Percentiles rank a stretch among this genome's conserved stretches.
phyloP scores from a whole-genome alignment of 306 rosid species.

The Trifolium repens region DNA sequence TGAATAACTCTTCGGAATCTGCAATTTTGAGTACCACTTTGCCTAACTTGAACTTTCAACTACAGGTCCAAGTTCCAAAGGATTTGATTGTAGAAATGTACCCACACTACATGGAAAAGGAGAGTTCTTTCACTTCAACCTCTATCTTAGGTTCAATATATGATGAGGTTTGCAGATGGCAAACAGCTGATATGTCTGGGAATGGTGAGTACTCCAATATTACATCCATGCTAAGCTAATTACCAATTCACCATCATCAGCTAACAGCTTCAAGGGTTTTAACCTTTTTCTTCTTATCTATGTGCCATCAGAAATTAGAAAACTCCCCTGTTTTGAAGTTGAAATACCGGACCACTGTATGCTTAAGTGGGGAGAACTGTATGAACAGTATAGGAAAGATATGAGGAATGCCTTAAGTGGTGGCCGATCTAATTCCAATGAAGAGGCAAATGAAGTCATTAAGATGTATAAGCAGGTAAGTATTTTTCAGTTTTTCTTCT shows the following conservation, averaged over 20 bases:
- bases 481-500: background rate
- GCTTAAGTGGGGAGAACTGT: slow-evolving; percentile 49
- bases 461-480: slow-evolving; percentile 57
- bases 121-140: slow-evolving; percentile 52
- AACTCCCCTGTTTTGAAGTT: slow-evolving; percentile 61
- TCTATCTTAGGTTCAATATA: slow-evolving; percentile 73
- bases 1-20: background rate
- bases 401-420: slow-evolving; percentile 42
- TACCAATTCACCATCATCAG: background rate
- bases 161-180: slow-evolving; percentile 53
- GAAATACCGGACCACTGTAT: slow-evolving; percentile 48
- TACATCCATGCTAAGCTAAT: background rate
- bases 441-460: slow-evolving; percentile 51
- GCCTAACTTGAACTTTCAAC: background rate
- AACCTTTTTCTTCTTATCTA: slow-evolving; percentile 13
- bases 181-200: slow-evolving; percentile 35
- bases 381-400: slow-evolving; percentile 47
- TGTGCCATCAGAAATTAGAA: slow-evolving; percentile 53
- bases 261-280: background rate
- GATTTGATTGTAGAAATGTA: slow-evolving; percentile 47
- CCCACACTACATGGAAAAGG: slow-evolving; percentile 75
- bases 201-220: slow-evolving; percentile 47
- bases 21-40: background rate
- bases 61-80: slow-evolving; percentile 61
- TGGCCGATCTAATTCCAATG: background rate